Conservation (phyloP, 179 eudicot genomes). For the Beta corolliflora region DNA sequence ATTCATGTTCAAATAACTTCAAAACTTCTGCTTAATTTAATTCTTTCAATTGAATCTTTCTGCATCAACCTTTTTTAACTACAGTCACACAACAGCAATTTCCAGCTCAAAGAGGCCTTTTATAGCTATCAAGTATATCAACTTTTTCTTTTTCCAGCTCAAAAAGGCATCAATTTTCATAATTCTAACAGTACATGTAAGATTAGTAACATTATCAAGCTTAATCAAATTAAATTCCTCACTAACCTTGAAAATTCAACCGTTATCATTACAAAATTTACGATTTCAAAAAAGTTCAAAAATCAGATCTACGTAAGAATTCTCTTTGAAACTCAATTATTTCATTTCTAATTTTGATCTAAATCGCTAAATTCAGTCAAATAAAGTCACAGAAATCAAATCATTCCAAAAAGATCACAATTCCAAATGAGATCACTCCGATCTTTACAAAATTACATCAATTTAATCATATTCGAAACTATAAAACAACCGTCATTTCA, state of each 20-base stretch:
- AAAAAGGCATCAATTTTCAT: background rate
- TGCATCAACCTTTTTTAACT: constrained; percentile 7
- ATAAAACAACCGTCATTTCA: too few species aligned
- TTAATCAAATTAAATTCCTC: constrained; percentile 1
- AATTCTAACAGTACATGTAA: background rate
- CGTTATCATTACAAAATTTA: background rate
- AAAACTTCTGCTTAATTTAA: background rate
- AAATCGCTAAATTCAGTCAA: background rate
- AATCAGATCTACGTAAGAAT: constrained; percentile 1
- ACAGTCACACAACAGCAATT: constrained; percentile 1
- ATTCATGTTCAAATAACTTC: background rate
- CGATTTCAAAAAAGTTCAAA: background rate
- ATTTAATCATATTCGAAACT: background rate
- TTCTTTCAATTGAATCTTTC: background rate
- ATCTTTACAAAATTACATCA: background rate
- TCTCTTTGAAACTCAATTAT: background rate
- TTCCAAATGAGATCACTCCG: background rate
- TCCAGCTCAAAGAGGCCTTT: constrained; percentile 9
- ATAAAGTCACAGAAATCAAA: background rate
- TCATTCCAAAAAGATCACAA: background rate
- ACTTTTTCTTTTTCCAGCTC: background rate
- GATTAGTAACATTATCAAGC: background rate
- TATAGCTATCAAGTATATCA: background rate
- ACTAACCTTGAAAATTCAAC: background rate
- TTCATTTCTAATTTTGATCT: background rate